These are phyloP conservation scores for Eucalyptus erythrocorys DNA, from an alignment of 345 rosid genomes.

Conservation along the genomic window DNA sequence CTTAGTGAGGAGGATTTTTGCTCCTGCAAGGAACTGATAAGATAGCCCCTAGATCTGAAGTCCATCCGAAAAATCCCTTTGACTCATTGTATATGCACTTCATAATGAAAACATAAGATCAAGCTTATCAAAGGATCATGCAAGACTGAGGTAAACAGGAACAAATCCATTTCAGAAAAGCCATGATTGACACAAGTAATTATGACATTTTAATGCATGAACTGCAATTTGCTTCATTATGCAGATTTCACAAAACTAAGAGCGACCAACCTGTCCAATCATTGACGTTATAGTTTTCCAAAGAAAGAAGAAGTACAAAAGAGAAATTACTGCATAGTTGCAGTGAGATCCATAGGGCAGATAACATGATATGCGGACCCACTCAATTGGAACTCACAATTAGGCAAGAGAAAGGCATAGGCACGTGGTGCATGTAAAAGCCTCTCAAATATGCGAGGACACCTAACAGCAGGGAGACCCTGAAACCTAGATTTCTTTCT, in stretches of 20 bases:
- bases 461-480: not conserved
- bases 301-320: too few species aligned
- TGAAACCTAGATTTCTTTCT: not conserved
- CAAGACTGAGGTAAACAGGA: too few species aligned
- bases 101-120: not conserved
- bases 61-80: slow-evolving; percentile 69
- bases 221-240: not conserved
- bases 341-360: too few species aligned
- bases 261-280: not conserved
- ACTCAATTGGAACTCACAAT: not conserved
- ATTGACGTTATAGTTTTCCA: too few species aligned
- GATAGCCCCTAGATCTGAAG: slow-evolving; percentile 46
- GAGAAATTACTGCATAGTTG: too few species aligned
- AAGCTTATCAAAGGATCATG: not conserved
- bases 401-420: not conserved
- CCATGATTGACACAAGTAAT: not conserved
- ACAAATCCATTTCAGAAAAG: not conserved
- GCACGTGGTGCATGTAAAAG: not conserved
- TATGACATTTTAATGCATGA: not conserved
- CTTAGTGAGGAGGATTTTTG: slow-evolving; percentile 49
- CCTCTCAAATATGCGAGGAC: not conserved
- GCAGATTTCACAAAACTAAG: not conserved
- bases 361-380: too few species aligned
- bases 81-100: slow-evolving; percentile 84
- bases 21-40: slow-evolving; percentile 53